These are phyloP conservation scores for Paraphaeosphaeria minitans DNA, from an alignment of 2,329 filamentous ascomycete species.

Conservation along the genomic window DNA sequence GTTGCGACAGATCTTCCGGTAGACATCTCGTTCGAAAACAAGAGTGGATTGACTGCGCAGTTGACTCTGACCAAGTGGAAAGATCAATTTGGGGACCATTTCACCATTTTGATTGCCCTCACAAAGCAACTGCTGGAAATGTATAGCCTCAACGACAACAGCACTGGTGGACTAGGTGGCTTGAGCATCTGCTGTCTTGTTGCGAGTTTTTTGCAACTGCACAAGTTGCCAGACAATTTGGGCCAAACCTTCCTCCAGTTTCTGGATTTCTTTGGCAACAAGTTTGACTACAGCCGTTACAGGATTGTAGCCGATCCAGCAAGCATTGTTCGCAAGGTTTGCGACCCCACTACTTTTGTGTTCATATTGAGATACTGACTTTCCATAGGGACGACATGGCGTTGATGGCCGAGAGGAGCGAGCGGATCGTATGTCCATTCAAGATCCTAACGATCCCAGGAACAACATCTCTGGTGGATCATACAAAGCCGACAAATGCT, in stretches of 20 bases:
- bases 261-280: conserved; percentile 84
- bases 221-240: conserved; percentile 62
- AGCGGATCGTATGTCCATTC: conserved; percentile 74
- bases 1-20: conserved; percentile 77
- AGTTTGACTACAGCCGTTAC: conserved; percentile 71
- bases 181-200: conserved; percentile 95
- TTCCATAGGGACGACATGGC: conserved; percentile 21
- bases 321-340: conserved; percentile 76
- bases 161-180: conserved; percentile 87
- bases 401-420: conserved; percentile 41
- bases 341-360: conserved; percentile 19
- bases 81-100: conserved; percentile 75
- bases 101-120: conserved; percentile 84
- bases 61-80: conserved; percentile 78
- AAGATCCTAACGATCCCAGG: conserved; percentile 82
- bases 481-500: conserved; percentile 68
- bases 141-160: conserved; percentile 88
- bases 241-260: conserved; percentile 86
- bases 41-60: conserved; percentile 79
- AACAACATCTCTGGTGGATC: conserved; percentile 95
- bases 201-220: conserved; percentile 80
- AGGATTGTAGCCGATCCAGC: conserved; percentile 77
- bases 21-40: conserved; percentile 94
- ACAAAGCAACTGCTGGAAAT: conserved; percentile 94
- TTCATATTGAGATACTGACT: not conserved